phyloP scores from a whole-genome alignment of 2,329 filamentous ascomycete genomes.

The Claviceps purpurea region DNA sequence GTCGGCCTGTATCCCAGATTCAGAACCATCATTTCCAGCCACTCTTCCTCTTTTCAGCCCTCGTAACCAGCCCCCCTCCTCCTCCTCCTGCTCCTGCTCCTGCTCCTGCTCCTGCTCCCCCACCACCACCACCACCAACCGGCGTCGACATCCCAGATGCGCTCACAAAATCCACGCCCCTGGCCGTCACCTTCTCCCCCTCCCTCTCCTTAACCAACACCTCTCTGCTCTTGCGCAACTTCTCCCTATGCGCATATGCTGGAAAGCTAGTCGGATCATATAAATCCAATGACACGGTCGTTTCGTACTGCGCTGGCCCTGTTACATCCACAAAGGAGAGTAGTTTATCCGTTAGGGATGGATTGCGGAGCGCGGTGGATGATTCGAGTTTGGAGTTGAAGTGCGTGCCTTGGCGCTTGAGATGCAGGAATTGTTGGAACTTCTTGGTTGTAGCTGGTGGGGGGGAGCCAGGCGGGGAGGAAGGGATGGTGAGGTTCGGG shows the following conservation, averaged over 20 bases:
- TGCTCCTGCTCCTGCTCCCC: slow-evolving; percentile 2
- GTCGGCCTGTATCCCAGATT: background rate
- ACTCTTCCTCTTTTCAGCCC: slow-evolving; percentile 21
- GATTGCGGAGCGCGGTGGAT: slow-evolving; percentile 56
- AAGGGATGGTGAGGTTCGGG: slow-evolving; percentile 61
- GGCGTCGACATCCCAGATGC: slow-evolving; percentile 12
- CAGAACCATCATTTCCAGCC: slow-evolving; percentile 16
- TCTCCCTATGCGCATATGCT: slow-evolving; percentile 36
- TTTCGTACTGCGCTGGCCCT: slow-evolving; percentile 48
- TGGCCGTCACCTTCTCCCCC: slow-evolving; percentile 26
- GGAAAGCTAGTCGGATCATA: slow-evolving; percentile 48
- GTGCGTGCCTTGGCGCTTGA: slow-evolving; percentile 66
- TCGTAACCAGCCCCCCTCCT: slow-evolving; percentile 9
- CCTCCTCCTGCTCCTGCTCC: slow-evolving; percentile 5
- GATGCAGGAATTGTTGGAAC: slow-evolving; percentile 57
- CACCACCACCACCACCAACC: slow-evolving; percentile 9
- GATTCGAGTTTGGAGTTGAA: slow-evolving; percentile 64
- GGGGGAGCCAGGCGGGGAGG: slow-evolving; percentile 54
- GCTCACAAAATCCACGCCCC: slow-evolving; percentile 36
- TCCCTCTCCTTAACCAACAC: slow-evolving; percentile 31
- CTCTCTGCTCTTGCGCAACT: slow-evolving; percentile 35
- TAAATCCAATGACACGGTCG: slow-evolving; percentile 39
- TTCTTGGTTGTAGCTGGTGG: slow-evolving; percentile 44
- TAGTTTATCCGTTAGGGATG: slow-evolving; percentile 57
- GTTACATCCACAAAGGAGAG: slow-evolving; percentile 48